Conservation (phyloP, 2,329 filamentous ascomycete species). For the Magnaporthales sp. region DNA sequence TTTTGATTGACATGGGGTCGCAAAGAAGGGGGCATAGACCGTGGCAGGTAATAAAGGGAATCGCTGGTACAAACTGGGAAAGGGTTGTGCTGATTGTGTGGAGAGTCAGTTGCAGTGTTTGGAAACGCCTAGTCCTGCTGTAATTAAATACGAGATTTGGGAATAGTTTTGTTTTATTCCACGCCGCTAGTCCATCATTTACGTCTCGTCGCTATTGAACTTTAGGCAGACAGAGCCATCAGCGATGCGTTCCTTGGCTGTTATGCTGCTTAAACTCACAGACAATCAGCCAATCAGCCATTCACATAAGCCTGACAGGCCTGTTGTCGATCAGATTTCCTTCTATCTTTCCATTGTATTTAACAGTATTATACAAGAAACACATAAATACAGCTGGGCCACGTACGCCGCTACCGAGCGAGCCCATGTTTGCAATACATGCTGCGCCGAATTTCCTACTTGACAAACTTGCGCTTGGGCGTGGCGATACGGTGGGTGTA, state of each 20-base stretch:
- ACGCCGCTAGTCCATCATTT: neutral
- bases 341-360: neutral
- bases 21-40: neutral
- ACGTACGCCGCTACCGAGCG: neutral
- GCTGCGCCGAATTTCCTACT: conserved; percentile 6
- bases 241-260: too few relatives aligned
- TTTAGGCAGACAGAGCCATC: neutral
- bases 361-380: conserved; percentile 4
- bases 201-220: too few relatives aligned
- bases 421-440: neutral
- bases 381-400: neutral
- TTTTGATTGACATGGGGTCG: neutral
- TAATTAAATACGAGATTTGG: neutral
- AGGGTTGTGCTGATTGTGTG: neutral
- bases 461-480: conserved; percentile 16
- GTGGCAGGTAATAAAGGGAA: neutral
- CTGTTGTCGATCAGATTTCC: neutral
- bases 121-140: neutral
- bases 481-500: conserved; percentile 48
- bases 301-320: neutral
- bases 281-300: neutral
- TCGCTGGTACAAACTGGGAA: too few relatives aligned
- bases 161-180: neutral
- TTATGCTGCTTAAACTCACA: too few relatives aligned
- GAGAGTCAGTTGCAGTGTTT: neutral